These are phyloP conservation scores for Filosporella fistucella DNA, from an alignment of 495 filamentous ascomycete genomes.

Conservation along the genomic window DNA sequence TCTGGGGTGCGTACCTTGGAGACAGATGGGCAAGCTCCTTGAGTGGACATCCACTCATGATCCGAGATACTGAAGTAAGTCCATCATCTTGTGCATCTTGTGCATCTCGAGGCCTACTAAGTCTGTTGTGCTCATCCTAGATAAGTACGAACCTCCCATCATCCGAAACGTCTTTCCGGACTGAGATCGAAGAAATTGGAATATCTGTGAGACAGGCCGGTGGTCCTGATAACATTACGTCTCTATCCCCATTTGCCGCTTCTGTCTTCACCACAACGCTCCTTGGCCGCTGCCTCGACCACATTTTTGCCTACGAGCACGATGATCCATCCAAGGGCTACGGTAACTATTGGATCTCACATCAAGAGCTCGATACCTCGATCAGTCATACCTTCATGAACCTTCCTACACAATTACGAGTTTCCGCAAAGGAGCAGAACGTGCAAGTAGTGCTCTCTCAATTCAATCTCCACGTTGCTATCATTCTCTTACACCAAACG, in stretches of 20 bases:
- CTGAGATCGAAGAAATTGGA: conserved; percentile 64
- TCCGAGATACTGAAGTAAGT: conserved; percentile 74
- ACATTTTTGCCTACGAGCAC: conserved; percentile 15
- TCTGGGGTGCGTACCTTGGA: conserved; percentile 84
- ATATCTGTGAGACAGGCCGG: conserved; percentile 64
- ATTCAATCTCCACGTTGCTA: conserved; percentile 90
- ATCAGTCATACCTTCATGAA: conserved; percentile 78
- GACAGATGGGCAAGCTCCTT: conserved; percentile 93
- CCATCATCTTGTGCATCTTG: neutral
- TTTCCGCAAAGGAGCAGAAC: conserved; percentile 67
- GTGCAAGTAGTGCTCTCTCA: conserved; percentile 88
- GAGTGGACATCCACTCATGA: conserved; percentile 91
- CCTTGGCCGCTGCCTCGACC: conserved; percentile 84
- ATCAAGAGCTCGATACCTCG: conserved; percentile 79
- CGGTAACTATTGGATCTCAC: conserved; percentile 89
- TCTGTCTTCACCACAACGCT: conserved; percentile 75
- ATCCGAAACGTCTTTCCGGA: conserved; percentile 75
- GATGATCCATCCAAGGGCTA: conserved; percentile 32
- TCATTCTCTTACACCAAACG: conserved; percentile 91
- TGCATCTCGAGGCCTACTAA: neutral
- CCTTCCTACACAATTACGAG: conserved; percentile 69
- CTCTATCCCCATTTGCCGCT: conserved; percentile 70
- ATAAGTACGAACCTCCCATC: conserved; percentile 80
- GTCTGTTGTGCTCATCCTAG: neutral
- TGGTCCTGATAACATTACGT: conserved; percentile 56